These are phyloP conservation scores for Acer yangbiense DNA, from an alignment of 345 rosid species.

Conservation along the genomic window DNA sequence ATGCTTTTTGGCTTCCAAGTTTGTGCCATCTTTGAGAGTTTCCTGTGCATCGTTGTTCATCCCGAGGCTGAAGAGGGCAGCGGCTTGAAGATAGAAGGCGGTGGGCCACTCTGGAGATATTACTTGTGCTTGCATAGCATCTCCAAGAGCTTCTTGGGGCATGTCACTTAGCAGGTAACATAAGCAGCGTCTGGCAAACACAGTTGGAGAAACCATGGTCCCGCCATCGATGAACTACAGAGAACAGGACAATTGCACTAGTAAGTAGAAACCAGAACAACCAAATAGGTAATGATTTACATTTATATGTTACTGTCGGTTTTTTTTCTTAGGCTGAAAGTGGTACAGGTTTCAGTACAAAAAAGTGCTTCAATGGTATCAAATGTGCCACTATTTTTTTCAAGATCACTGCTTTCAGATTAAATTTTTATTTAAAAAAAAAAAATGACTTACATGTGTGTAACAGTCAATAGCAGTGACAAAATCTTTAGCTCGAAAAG, in stretches of 20 bases:
- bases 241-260: neutral
- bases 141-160: slow-evolving; percentile 86
- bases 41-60: slow-evolving; percentile 80
- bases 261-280: neutral
- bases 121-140: slow-evolving; percentile 81
- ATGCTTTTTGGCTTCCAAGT: slow-evolving; percentile 66
- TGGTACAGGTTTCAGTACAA: neutral
- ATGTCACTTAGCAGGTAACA: slow-evolving; percentile 68
- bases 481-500: slow-evolving; percentile 59
- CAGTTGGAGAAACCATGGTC: slow-evolving; percentile 77
- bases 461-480: slow-evolving; percentile 58
- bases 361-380: neutral
- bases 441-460: slow-evolving; percentile 43
- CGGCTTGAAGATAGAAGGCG: slow-evolving; percentile 81
- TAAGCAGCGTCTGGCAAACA: slow-evolving; percentile 77
- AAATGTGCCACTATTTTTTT: neutral
- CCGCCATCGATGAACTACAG: slow-evolving; percentile 75
- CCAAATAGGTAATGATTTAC: neutral
- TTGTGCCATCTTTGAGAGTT: slow-evolving; percentile 85
- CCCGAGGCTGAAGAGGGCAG: slow-evolving; percentile 78
- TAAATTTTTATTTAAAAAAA: neutral
- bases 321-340: neutral
- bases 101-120: slow-evolving; percentile 82
- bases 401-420: neutral
- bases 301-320: neutral